Evolutionary conservation across 495 filamentous ascomycete genomes (phyloP), one percentile per base, ranked within the genome.

Genomic region (Paragyromitra xinjiangensis): DNA sequence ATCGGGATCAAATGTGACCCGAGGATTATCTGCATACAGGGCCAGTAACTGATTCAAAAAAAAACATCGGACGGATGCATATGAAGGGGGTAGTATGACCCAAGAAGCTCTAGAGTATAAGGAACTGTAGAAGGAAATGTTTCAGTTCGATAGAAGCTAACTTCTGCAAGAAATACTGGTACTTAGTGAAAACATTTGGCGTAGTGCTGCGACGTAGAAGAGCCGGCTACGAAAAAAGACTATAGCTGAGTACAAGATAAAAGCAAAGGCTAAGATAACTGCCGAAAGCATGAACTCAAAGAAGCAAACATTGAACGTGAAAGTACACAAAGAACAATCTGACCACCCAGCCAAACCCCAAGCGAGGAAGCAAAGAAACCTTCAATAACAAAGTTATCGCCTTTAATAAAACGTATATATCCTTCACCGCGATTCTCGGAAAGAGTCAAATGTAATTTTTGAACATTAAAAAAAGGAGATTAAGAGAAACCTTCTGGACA

Each of bases 361-460:
- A 22, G 14, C 5, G 19, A 76, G 16, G 55, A 64, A 29, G 39
- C 45, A 45, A 71, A 64, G 39, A 14, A 24, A 6, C 39, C 37
- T 51, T 19, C 34, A 19, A 55, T 19, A 59, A 14, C 19, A 48
- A 40, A 50, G 58, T 73, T 45, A 34, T 39, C 26, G 26, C 40
- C 37, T 29, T 26, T 56, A 37, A 26, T 73, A 50, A 58, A 65
- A 53, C 29, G 51, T 70, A 55, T 55, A 56, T 64, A 65, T 65
- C 42, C 44, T 26, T 29, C 53, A 19, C 56, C 67, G 24, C 11
- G 45, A 9, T 61, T 42, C 69, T 50, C 26, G 29, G 51, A 73
- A 72, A 9, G 42, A 29, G 34, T 77, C 40, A 71, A 72, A 66
- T 77, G 42, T 65, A 76, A 65, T 66, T 73, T 63, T 19, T 58